Percentiles rank a stretch among this genome's conserved stretches.
Evolutionary conservation across 352 stramenopile species (phyloP).

Genomic region (Globisporangium rhizosaccharum): DNA sequence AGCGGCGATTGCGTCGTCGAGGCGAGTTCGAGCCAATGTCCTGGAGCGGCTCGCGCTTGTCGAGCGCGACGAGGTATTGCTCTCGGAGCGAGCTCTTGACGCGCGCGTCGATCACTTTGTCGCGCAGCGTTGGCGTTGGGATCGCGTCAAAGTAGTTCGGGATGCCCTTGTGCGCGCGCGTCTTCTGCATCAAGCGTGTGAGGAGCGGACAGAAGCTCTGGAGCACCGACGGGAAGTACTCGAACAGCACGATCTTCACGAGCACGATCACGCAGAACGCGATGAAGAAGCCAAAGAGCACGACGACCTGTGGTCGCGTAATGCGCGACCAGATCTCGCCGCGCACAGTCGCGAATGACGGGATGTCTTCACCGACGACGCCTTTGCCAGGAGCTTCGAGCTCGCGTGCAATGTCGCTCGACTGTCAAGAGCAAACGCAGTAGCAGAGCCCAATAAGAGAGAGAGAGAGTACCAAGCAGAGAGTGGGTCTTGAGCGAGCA

Average conservation of each 20-base stretch:
- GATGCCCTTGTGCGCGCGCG: slow-evolving; percentile 51
- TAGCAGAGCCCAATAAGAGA: neutral
- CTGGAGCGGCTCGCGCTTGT: slow-evolving; percentile 18
- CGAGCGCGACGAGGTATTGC: slow-evolving; percentile 45
- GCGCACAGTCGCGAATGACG: slow-evolving; percentile 32
- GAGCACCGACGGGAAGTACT: slow-evolving; percentile 56
- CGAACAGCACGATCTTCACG: slow-evolving; percentile 54
- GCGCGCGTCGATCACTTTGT: slow-evolving; percentile 35
- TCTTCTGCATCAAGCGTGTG: slow-evolving; percentile 45
- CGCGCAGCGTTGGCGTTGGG: slow-evolving; percentile 45
- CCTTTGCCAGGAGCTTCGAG: slow-evolving; percentile 2
- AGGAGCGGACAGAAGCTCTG: slow-evolving; percentile 53
- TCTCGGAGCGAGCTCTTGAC: slow-evolving; percentile 30
- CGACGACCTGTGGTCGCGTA: slow-evolving; percentile 59
- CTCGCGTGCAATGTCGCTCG: slow-evolving; percentile 14
- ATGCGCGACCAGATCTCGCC: slow-evolving; percentile 57
- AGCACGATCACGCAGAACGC: slow-evolving; percentile 43
- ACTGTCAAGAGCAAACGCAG: neutral
- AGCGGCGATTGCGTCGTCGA: slow-evolving; percentile 24
- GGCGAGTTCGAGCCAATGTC: slow-evolving; percentile 16
- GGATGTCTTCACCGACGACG: slow-evolving; percentile 45
- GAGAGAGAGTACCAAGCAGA: neutral
- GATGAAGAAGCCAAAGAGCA: slow-evolving; percentile 73
- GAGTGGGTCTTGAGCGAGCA: slow-evolving; percentile 2
- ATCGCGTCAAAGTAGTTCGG: slow-evolving; percentile 85